phyloP scores from a whole-genome alignment of 495 filamentous ascomycete species.

The Trichoderma reesei region DNA sequence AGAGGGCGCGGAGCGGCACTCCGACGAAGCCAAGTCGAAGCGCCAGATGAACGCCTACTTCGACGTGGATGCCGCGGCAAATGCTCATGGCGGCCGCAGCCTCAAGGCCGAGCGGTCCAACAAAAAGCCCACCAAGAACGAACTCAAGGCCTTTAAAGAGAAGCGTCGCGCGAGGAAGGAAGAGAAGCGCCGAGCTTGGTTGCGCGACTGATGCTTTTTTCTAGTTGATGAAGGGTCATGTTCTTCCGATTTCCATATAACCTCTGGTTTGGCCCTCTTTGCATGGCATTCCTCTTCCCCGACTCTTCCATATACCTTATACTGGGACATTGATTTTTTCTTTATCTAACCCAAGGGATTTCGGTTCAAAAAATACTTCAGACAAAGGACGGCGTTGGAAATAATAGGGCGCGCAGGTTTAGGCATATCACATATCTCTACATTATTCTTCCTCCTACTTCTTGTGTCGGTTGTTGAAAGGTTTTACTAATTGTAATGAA shows the following conservation, averaged over 20 bases:
- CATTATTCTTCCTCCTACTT: too few species aligned
- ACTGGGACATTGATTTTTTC: background rate
- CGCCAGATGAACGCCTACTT: conserved; percentile 93
- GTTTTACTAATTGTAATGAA: too few species aligned
- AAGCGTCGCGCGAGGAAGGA: conserved; percentile 73
- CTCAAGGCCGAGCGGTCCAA: conserved; percentile 80
- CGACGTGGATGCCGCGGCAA: conserved; percentile 95
- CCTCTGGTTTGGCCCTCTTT: background rate
- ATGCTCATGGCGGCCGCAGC: conserved; percentile 83
- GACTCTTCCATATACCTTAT: background rate
- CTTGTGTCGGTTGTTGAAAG: too few species aligned
- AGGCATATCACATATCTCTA: background rate
- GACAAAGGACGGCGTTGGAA: background rate
- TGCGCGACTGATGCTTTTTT: conserved; percentile 52
- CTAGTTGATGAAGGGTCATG: background rate
- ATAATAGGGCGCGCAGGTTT: background rate
- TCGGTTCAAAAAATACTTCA: background rate
- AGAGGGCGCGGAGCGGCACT: conserved; percentile 50
- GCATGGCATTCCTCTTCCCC: background rate
- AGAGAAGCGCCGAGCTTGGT: conserved; percentile 87
- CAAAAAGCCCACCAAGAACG: conserved; percentile 79
- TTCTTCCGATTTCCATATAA: background rate
- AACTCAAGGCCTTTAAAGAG: conserved; percentile 66
- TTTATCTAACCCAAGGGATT: background rate
- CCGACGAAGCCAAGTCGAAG: conserved; percentile 78